phyloP scores from a whole-genome alignment of 805 yeast genomes.

The Maudiozyma pseudohumilis region DNA sequence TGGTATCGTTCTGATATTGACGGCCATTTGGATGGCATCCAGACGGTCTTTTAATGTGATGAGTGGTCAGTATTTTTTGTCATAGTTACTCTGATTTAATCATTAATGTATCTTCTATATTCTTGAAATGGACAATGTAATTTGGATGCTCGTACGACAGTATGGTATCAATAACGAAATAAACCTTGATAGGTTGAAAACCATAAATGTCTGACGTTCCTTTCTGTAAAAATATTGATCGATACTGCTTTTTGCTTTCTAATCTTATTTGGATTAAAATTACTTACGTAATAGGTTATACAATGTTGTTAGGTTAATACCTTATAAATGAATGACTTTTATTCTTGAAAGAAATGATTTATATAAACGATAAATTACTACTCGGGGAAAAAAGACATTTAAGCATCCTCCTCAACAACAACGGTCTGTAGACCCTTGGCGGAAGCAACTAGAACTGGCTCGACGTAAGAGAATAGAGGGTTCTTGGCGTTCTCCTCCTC shows the following conservation, averaged over 20 bases:
- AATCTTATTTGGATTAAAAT: constrained; percentile 2
- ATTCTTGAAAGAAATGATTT: background rate
- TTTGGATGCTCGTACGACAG: too few species aligned
- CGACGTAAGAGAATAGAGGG: constrained; percentile 95
- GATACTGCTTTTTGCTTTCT: too few species aligned
- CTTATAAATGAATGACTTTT: background rate
- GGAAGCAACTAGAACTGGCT: constrained; percentile 89
- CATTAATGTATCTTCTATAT: background rate
- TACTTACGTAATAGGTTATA: constrained; percentile 1
- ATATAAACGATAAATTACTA: background rate
- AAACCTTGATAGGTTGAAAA: too few species aligned
- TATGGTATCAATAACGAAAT: too few species aligned
- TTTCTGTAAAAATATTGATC: too few species aligned
- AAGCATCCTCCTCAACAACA: constrained; percentile 79
- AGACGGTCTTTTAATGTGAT: constrained; percentile 44
- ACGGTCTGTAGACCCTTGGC: constrained; percentile 97
- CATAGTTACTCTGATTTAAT: constrained; percentile 38
- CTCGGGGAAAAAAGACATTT: constrained; percentile 7
- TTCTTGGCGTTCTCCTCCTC: constrained; percentile 99
- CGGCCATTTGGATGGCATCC: constrained; percentile 2
- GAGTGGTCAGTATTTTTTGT: constrained; percentile 49
- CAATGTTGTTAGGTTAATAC: background rate
- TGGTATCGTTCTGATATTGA: constrained; percentile 17
- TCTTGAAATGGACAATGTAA: background rate
- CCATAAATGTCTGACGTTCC: too few species aligned